Evolutionary conservation across 2,329 filamentous ascomycete genomes (phyloP).

Genomic region (Microascus cirrosus): DNA sequence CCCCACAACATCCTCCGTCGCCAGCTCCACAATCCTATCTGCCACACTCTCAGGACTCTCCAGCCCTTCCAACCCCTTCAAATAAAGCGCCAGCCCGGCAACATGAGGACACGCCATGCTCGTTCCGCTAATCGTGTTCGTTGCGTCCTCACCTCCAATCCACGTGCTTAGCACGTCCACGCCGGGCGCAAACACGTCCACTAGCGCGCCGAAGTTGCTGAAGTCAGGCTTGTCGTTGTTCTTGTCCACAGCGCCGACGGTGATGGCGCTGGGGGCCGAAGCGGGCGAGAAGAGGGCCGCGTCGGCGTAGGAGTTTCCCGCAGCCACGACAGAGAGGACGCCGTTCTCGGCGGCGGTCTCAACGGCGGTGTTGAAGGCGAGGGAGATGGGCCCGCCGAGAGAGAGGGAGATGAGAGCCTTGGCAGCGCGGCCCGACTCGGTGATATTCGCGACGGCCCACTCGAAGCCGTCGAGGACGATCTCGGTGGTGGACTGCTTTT

Average conservation of each 20-base stretch:
- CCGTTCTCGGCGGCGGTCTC: conserved; percentile 23
- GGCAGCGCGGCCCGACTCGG: conserved; percentile 18
- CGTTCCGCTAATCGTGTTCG: conserved; percentile 6
- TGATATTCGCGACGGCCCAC: conserved; percentile 20
- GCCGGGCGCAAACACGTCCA: conserved; percentile 29
- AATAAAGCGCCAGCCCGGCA: conserved; percentile 5
- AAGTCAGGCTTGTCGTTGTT: conserved; percentile 26
- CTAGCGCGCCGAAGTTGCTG: conserved; percentile 29
- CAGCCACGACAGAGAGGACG: conserved; percentile 27
- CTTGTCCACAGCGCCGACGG: conserved; percentile 18
- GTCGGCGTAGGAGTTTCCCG: conserved; percentile 26
- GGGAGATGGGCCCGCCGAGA: conserved; percentile 27
- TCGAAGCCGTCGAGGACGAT: conserved; percentile 25
- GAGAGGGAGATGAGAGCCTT: conserved; percentile 29
- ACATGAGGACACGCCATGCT: conserved; percentile 7
- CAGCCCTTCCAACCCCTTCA: conserved; percentile 23
- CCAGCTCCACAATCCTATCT: conserved; percentile 29
- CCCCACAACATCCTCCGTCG: conserved; percentile 26
- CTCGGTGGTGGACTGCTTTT: conserved; percentile 4
- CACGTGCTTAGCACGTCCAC: conserved; percentile 23
- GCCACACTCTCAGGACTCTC: conserved; percentile 33
- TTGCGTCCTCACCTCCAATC: neutral
- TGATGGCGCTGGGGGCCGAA: conserved; percentile 18
- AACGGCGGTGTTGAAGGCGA: conserved; percentile 38
- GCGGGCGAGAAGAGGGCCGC: conserved; percentile 21